phyloP scores from a whole-genome alignment of 1,284 basidiomycete genomes.

The Leccinum insolens region DNA sequence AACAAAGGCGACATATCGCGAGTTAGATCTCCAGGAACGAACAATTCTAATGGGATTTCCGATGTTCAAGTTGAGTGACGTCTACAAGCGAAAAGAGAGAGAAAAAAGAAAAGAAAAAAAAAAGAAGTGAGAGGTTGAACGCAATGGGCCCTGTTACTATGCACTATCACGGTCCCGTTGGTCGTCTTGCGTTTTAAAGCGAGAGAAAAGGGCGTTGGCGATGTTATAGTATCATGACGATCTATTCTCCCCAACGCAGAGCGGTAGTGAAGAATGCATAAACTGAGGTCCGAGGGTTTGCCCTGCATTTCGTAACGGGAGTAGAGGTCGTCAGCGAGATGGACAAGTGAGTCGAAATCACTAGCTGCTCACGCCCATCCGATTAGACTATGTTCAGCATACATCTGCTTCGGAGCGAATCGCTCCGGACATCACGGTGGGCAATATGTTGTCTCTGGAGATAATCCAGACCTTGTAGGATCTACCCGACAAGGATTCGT shows the following conservation, averaged over 20 bases:
- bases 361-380: conserved; percentile 25
- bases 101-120: no score
- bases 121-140: no score
- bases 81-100: no score
- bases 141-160: no score
- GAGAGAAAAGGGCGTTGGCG: no score
- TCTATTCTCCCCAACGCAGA: conserved; percentile 29
- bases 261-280: conserved; percentile 31
- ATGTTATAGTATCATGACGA: conserved; percentile 18
- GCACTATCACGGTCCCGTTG: no score
- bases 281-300: conserved; percentile 21
- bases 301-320: conserved; percentile 24
- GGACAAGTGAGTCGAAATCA: conserved; percentile 29
- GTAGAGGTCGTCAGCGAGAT: conserved; percentile 30
- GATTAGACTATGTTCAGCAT: background rate
- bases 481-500: conserved; percentile 39
- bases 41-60: no score
- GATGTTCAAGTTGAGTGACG: no score
- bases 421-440: conserved; percentile 78
- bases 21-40: no score
- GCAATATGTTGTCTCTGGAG: conserved; percentile 66
- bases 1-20: background rate
- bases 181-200: no score
- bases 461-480: conserved; percentile 63
- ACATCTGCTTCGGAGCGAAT: conserved; percentile 32